A percentile compares a stretch with the other conserved stretches of the same genome.
Conservation (phyloP, 2,329 filamentous ascomycete species). For the Meredithiella fracta region DNA sequence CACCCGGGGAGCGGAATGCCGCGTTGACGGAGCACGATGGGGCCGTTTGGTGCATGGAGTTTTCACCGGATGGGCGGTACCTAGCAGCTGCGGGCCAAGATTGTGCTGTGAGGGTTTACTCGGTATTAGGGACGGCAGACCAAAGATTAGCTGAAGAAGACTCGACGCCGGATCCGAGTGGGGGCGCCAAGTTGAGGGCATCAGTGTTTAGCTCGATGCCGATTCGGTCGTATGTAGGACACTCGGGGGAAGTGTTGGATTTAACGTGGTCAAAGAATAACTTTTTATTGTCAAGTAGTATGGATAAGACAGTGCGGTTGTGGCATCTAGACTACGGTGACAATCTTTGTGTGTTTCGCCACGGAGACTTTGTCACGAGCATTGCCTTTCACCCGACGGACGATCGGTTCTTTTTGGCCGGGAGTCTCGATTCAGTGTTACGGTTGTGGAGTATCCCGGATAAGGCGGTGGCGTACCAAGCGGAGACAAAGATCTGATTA, state of each 20-base stretch:
- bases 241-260: constrained; percentile 73
- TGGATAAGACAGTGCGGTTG: constrained; percentile 91
- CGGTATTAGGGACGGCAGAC: constrained; percentile 66
- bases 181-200: constrained; percentile 56
- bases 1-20: constrained; percentile 13
- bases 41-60: constrained; percentile 83
- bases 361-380: constrained; percentile 87
- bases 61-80: constrained; percentile 81
- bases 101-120: constrained; percentile 70
- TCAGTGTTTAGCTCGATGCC: constrained; percentile 77
- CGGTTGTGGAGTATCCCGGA: constrained; percentile 95
- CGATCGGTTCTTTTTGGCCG: constrained; percentile 90
- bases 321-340: constrained; percentile 81
- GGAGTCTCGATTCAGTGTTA: constrained; percentile 75
- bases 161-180: constrained; percentile 32
- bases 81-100: constrained; percentile 88
- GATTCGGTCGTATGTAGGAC: constrained; percentile 63
- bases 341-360: constrained; percentile 84
- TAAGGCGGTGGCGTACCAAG: constrained; percentile 74
- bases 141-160: constrained; percentile 64
- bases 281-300: constrained; percentile 85
- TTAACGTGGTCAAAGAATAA: constrained; percentile 99
- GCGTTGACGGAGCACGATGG: constrained; percentile 28
- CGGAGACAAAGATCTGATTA: constrained; percentile 70
- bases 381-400: constrained; percentile 89